Evolutionary conservation across 345 rosid genomes (phyloP).

Genomic region (Aegle marmelos): DNA sequence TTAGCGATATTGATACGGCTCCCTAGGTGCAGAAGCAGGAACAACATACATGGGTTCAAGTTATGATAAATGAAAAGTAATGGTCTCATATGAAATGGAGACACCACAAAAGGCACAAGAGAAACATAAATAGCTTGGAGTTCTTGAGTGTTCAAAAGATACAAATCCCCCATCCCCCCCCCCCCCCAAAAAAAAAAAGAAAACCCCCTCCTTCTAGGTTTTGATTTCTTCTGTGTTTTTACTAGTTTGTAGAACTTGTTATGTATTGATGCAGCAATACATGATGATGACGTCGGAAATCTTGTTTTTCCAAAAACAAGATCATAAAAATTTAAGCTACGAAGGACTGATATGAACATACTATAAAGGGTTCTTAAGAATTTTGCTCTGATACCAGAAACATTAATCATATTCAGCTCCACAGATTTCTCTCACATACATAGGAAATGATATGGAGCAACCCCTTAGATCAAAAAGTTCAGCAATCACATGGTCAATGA

Average conservation of each 20-base stretch:
- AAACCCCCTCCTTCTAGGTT: neutral
- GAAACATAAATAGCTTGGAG: neutral
- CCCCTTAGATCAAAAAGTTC: neutral
- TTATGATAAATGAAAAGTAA: neutral
- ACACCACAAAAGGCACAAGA: neutral
- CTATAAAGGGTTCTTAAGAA: neutral
- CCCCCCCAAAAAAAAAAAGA: no score
- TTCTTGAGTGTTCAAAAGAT: neutral
- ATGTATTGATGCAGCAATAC: neutral
- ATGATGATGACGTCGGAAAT: neutral
- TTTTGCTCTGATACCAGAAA: neutral
- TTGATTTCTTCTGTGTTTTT: neutral
- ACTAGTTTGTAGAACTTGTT: neutral
- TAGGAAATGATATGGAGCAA: neutral
- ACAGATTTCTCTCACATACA: neutral
- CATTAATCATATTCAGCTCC: neutral
- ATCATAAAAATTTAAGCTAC: neutral
- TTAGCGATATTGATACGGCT: neutral
- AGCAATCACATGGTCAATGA: neutral
- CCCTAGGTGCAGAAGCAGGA: neutral
- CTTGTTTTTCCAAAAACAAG: neutral
- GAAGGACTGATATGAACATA: neutral
- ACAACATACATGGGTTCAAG: neutral
- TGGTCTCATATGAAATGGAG: neutral
- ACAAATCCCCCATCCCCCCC: neutral